A percentile compares a stretch with the other conserved stretches of the same genome.
These are phyloP conservation scores for Penicillium diatomitis DNA, from an alignment of 495 filamentous ascomycete genomes.

Conservation along the genomic window DNA sequence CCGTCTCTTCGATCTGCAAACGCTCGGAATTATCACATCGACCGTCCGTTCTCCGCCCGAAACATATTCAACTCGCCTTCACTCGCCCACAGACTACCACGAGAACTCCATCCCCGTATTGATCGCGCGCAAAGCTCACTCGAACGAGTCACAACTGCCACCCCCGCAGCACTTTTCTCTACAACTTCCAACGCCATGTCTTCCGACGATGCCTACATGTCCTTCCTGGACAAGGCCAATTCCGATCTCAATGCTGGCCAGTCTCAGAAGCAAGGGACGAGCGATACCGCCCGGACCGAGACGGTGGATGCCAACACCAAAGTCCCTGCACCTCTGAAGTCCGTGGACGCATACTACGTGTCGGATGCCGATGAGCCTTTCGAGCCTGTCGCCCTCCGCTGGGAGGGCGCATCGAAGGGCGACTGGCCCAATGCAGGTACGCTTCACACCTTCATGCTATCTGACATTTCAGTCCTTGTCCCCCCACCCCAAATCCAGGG, in stretches of 20 bases:
- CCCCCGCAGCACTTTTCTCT: constrained; percentile 11
- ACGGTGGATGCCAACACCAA: constrained; percentile 35
- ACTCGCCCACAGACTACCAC: too few species aligned
- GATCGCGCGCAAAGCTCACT: background rate
- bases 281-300: constrained; percentile 37
- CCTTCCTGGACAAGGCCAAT: constrained; percentile 81
- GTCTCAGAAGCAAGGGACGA: constrained; percentile 13
- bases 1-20: too few species aligned
- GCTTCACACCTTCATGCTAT: constrained; percentile 5
- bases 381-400: constrained; percentile 59
- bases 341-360: constrained; percentile 55
- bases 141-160: background rate
- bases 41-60: too few species aligned
- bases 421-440: constrained; percentile 54
- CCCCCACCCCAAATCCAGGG: background rate
- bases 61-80: too few species aligned
- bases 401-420: constrained; percentile 42
- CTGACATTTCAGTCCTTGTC: background rate
- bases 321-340: constrained; percentile 49
- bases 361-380: constrained; percentile 84
- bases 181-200: constrained; percentile 44
- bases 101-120: constrained; percentile 5
- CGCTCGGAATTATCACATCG: too few species aligned
- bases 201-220: constrained; percentile 69
- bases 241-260: constrained; percentile 46